Conservation (phyloP, 345 rosid species). For the Salix brachista region DNA sequence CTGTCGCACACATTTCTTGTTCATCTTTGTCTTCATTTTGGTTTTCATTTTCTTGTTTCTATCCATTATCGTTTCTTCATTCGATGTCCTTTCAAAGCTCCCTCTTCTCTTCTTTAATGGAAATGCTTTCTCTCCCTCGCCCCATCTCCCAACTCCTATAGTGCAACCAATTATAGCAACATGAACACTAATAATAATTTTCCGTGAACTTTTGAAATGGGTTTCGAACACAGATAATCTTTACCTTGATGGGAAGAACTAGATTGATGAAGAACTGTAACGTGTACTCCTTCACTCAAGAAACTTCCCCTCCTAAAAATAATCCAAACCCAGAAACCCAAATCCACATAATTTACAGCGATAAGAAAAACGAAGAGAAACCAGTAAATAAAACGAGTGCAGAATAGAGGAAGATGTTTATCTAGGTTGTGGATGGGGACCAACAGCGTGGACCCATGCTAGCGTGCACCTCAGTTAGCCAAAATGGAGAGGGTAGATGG, state of each 20-base stretch:
- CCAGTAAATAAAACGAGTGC: slow-evolving; percentile 11
- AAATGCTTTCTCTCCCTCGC: slow-evolving; percentile 41
- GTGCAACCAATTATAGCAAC: slow-evolving; percentile 13
- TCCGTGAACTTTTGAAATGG: not conserved
- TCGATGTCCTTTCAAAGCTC: slow-evolving; percentile 21
- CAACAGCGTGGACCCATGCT: slow-evolving; percentile 57
- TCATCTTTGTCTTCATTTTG: slow-evolving; percentile 44
- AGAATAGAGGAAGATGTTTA: slow-evolving; percentile 29
- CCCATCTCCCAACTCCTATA: slow-evolving; percentile 38
- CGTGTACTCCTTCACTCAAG: slow-evolving; percentile 34
- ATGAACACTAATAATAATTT: slow-evolving; percentile 5
- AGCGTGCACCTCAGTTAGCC: slow-evolving; percentile 63
- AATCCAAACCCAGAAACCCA: slow-evolving; percentile 27
- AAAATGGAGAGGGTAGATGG: slow-evolving; percentile 19
- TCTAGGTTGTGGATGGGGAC: slow-evolving; percentile 46
- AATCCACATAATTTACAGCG: slow-evolving; percentile 13
- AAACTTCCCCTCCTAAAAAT: slow-evolving; percentile 27
- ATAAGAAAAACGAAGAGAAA: slow-evolving; percentile 12
- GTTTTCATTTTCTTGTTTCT: slow-evolving; percentile 19
- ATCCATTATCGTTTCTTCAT: slow-evolving; percentile 12
- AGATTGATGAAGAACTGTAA: slow-evolving; percentile 23
- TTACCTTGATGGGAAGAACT: slow-evolving; percentile 45
- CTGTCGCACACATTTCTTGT: slow-evolving; percentile 22
- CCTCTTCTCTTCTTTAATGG: slow-evolving; percentile 65
- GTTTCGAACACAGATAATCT: not conserved